Conservation (phyloP, 2,329 filamentous ascomycete genomes). For the Xylaria sp. region DNA sequence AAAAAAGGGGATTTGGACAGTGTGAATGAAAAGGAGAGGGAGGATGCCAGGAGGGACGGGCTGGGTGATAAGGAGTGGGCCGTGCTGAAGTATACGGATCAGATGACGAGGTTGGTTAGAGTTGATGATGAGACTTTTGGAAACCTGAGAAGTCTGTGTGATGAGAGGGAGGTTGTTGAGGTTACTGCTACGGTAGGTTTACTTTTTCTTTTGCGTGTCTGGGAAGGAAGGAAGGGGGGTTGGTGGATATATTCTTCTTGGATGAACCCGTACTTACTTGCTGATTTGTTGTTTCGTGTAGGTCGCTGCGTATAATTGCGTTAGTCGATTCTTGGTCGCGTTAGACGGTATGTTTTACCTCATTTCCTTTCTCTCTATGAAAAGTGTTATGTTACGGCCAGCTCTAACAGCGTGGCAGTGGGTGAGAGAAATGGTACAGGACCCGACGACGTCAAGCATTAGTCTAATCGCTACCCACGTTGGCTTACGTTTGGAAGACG, state of each 20-base stretch:
- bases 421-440: constrained; percentile 66
- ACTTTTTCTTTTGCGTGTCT: not conserved
- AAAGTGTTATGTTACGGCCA: not conserved
- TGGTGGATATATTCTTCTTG: not conserved
- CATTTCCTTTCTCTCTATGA: not conserved
- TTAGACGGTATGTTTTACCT: constrained; percentile 70
- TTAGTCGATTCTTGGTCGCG: constrained; percentile 84
- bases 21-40: constrained; percentile 43
- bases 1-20: constrained; percentile 43
- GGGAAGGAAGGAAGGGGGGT: not conserved
- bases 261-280: not conserved
- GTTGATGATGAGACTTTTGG: constrained; percentile 76
- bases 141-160: constrained; percentile 68
- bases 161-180: constrained; percentile 80
- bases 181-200: constrained; percentile 75
- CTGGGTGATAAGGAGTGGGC: constrained; percentile 72
- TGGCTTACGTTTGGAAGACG: not conserved
- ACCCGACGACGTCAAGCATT: constrained; percentile 55
- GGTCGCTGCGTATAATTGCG: constrained; percentile 83
- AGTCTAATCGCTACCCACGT: constrained; percentile 35
- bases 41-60: constrained; percentile 40
- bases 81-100: constrained; percentile 79
- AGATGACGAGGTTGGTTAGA: constrained; percentile 80
- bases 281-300: constrained; percentile 38
- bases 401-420: constrained; percentile 54